Evolutionary conservation across 129 eudicot species (phyloP).

Genomic region (Mikania micrantha): DNA sequence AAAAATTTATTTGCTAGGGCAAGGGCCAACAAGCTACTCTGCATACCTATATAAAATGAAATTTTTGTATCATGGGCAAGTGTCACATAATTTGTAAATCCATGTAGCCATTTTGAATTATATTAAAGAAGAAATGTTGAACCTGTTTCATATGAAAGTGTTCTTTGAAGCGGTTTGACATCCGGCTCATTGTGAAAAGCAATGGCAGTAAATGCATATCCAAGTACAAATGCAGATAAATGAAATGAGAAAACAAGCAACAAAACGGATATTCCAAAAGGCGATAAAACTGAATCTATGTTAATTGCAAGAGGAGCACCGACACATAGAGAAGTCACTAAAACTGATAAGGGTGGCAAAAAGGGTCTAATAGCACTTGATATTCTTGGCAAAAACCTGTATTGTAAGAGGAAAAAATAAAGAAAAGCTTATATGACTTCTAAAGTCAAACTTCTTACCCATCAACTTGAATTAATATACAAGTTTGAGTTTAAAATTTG

Average conservation of each 20-base stretch:
- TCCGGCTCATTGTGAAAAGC: slow-evolving; percentile 58
- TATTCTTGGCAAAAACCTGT: slow-evolving; percentile 69
- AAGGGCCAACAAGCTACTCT: slow-evolving; percentile 95
- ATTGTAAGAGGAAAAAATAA: neutral
- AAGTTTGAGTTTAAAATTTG: neutral
- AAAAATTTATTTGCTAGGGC: slow-evolving; percentile 92
- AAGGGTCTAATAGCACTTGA: slow-evolving; percentile 62
- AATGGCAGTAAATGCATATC: slow-evolving; percentile 62
- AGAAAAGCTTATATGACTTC: slow-evolving; percentile 5
- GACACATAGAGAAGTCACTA: slow-evolving; percentile 87
- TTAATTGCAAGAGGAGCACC: slow-evolving; percentile 97
- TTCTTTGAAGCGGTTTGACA: slow-evolving; percentile 91
- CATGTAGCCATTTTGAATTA: neutral
- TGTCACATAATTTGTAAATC: neutral
- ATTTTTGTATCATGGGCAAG: neutral
- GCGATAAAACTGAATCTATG: slow-evolving; percentile 66
- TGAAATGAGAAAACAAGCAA: slow-evolving; percentile 64
- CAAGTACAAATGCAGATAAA: slow-evolving; percentile 65
- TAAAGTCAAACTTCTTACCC: neutral
- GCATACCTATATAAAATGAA: slow-evolving; percentile 60
- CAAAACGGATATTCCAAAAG: slow-evolving; percentile 77
- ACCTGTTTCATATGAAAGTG: slow-evolving; percentile 94
- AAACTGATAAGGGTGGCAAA: slow-evolving; percentile 82
- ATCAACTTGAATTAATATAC: neutral
- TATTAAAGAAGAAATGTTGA: slow-evolving; percentile 3